Conservation (phyloP, 75 land plant species). For the Ceratopteris richardii region DNA sequence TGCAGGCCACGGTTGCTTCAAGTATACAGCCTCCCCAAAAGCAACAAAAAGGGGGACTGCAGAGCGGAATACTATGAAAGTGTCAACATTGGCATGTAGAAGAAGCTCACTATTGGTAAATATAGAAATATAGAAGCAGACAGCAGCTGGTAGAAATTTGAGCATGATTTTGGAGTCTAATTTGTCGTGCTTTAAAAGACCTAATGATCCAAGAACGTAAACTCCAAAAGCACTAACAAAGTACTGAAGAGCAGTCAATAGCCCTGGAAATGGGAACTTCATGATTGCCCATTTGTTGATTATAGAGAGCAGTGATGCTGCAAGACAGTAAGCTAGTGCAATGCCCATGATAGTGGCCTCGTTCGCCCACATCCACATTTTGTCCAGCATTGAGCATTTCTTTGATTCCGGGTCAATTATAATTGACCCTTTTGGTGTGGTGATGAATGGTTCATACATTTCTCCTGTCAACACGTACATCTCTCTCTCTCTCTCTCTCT, state of each 20-base stretch:
- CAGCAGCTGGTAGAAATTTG: constrained; percentile 87
- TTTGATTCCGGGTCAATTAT: too few relatives aligned
- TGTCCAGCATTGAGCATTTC: neutral
- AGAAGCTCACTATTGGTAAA: constrained; percentile 96
- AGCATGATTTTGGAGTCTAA: constrained; percentile 52
- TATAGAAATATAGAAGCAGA: constrained; percentile 75
- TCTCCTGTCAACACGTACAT: too few relatives aligned
- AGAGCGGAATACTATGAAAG: constrained; percentile 87
- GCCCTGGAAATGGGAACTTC: constrained; percentile 91
- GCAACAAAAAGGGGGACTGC: constrained; percentile 94
- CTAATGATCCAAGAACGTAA: constrained; percentile 45
- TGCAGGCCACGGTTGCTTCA: constrained; percentile 95
- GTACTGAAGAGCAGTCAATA: constrained; percentile 87
- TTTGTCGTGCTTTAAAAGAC: constrained; percentile 58
- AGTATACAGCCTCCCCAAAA: constrained; percentile 69
- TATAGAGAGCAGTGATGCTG: constrained; percentile 86
- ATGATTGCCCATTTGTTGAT: constrained; percentile 97
- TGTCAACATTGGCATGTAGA: constrained; percentile 96
- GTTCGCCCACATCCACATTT: neutral
- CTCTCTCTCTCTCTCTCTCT: too few relatives aligned
- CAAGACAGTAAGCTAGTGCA: constrained; percentile 86
- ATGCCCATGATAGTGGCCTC: constrained; percentile 68
- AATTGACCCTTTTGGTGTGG: too few relatives aligned
- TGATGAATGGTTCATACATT: neutral
- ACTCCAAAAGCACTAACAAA: constrained; percentile 80